Percentiles rank a stretch among this genome's conserved stretches.
phyloP scores from a whole-genome alignment of 352 stramenopile genomes.

The Halophytophthora batemanensis region DNA sequence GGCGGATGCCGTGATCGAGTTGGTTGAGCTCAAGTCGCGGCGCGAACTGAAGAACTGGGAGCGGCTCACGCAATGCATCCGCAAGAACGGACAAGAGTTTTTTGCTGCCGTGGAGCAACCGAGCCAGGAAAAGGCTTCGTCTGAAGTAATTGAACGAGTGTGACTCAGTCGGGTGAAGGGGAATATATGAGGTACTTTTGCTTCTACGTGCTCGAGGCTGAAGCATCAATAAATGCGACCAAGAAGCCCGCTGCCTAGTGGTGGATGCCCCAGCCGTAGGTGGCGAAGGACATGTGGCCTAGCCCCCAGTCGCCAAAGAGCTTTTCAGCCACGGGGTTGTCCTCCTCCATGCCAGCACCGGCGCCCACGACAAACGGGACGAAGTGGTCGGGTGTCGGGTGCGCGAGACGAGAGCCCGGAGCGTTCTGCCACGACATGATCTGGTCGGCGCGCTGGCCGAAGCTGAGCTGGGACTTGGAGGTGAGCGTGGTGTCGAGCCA shows the following conservation, averaged over 20 bases:
- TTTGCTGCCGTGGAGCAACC: conserved; percentile 23
- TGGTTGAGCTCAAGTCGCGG: conserved; percentile 19
- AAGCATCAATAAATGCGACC: too few relatives aligned
- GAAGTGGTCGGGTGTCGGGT: conserved; percentile 52
- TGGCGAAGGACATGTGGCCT: conserved; percentile 40
- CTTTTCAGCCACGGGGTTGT: conserved; percentile 22
- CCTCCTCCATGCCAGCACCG: conserved; percentile 44
- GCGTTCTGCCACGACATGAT: conserved; percentile 35
- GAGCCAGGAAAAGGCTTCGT: conserved; percentile 20
- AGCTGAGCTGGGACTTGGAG: conserved; percentile 14
- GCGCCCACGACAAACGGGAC: conserved; percentile 43
- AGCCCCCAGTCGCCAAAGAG: conserved; percentile 30
- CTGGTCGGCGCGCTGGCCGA: conserved; percentile 21
- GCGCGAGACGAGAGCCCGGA: conserved; percentile 30
- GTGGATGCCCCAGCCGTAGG: conserved; percentile 34
- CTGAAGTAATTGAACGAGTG: background rate
- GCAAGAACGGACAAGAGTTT: conserved; percentile 22
- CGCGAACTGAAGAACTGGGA: conserved; percentile 16
- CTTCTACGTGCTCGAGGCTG: too few relatives aligned
- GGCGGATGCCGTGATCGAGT: conserved; percentile 8
- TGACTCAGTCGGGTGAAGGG: too few relatives aligned
- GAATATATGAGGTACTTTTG: too few relatives aligned
- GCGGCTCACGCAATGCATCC: conserved; percentile 16
- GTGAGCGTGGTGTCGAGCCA: conserved; percentile 39
- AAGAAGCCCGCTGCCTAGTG: conserved; percentile 4